Base-by-base conservation (phyloP, 1,284 basidiomycete species). In the Lentinula novae-zelandiae region DNA sequence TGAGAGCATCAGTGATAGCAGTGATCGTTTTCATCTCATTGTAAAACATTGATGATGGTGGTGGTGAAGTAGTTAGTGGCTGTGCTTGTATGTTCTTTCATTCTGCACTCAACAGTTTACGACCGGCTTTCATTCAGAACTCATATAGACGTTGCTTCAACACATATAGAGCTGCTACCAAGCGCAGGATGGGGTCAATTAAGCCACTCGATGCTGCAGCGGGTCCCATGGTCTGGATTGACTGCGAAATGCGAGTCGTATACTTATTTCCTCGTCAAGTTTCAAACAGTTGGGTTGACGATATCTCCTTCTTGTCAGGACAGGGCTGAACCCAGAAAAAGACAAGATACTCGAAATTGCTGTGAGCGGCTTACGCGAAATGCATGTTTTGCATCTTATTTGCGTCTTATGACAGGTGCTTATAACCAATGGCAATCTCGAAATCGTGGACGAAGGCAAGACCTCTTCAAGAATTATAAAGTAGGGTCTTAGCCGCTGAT, bases 221-320 rank as follows among this genome's bases (percentile, higher is more conserved):
- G 17, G 89, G 90, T 0, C 92, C 93, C 8, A 73, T 95, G 53
- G 90, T 95, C 1, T 95, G 92, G 92, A 83, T 95, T 55, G 93
- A 95, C 71, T 92, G 92, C 68, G 92, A 95, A 74, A 95, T 95
- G 93, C 93, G 91, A 1, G 87, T 86, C 4, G 71, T 88, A 9
- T 20, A 54, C 33, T 7, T 12, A 17, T 46, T 31, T 44, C 31
- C 51, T 27, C 27, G 27, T 27, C 20, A 17, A 52, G 10, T 36
- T 53, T 31, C 22, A 22, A 22, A 31, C 38, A 44, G 15, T 48
- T 17, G 12, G 7, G 0, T 42, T 46, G 9, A 34, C 10, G 20
- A 27, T 51, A 5, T 15, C 44, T 50, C 7, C 5, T 46, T 13
- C 5, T 46, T 13, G 8, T 17, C 22, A 60, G 58, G 58, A 63